These are phyloP conservation scores for Kuraishia piskuri DNA, from an alignment of 805 yeast species.

Conservation along the genomic window DNA sequence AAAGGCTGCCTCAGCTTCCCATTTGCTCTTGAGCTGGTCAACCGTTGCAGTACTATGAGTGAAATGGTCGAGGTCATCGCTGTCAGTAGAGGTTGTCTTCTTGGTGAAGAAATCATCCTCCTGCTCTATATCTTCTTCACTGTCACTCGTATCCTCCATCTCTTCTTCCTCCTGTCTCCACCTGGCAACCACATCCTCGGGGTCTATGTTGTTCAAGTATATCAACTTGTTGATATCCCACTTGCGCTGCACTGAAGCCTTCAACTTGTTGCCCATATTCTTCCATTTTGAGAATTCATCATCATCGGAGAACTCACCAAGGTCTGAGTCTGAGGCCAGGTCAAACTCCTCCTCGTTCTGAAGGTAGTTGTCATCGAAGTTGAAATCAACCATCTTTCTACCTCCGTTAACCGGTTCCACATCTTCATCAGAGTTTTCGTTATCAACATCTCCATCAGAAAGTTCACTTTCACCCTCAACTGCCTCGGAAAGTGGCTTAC, in stretches of 20 bases:
- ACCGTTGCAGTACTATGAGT: slow-evolving; percentile 28
- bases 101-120: slow-evolving; percentile 51
- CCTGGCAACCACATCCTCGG: slow-evolving; percentile 61
- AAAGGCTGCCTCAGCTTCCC: slow-evolving; percentile 33
- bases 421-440: slow-evolving; percentile 30
- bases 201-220: slow-evolving; percentile 70
- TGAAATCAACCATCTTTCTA: slow-evolving; percentile 37
- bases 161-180: slow-evolving; percentile 52
- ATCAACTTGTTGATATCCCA: slow-evolving; percentile 81
- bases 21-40: slow-evolving; percentile 36
- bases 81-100: slow-evolving; percentile 20
- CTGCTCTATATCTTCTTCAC: slow-evolving; percentile 31
- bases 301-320: slow-evolving; percentile 28
- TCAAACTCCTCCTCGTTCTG: slow-evolving; percentile 28
- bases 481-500: slow-evolving; percentile 37
- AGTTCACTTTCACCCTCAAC: slow-evolving; percentile 33
- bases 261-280: slow-evolving; percentile 51
- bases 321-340: slow-evolving; percentile 45
- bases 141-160: slow-evolving; percentile 26
- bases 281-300: slow-evolving; percentile 30
- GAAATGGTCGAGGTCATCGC: slow-evolving; percentile 29
- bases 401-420: slow-evolving; percentile 28
- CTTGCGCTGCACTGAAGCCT: slow-evolving; percentile 41
- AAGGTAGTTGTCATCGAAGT: slow-evolving; percentile 28
- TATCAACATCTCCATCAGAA: slow-evolving; percentile 35